Base-by-base conservation (phyloP, 2,329 filamentous ascomycete species). In the Aureobasidium sp. region DNA sequence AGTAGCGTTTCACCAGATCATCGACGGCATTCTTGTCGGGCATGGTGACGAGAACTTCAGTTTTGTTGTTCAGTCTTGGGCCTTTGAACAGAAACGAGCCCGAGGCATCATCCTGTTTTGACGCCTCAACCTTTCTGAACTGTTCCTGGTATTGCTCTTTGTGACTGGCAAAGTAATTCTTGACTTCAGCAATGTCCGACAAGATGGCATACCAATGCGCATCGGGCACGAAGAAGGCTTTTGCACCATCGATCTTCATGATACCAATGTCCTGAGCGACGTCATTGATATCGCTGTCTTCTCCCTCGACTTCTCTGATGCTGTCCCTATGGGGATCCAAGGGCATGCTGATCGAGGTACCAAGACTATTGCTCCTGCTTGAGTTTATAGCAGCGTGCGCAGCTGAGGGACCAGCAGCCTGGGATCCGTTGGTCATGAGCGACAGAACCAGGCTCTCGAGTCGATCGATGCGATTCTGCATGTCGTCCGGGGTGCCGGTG, bases 381-480 rank as follows among this genome's bases (percentile, higher is more conserved):
- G 66, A 67, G 41, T 67, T 68, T 69, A 86, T 81, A 8, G 78
- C 82, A 37, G 84, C 83, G 63, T 82, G 79, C n/a, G 84, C 84
- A 31, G 69, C 69, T 20, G 80, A 74, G 3, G 81, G 79, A 25
- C 84, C 84, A 51, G 82, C 80, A 61, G 83, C 81, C 66, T 83
- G 80, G n/a, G 81, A 82, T 62, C 90, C 90, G 73, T 90, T 92
- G 71, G 93, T 93, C 93, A 97, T 97, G 71, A 97, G 76, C 31
- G 91, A 95, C 67, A 97, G 77, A 64, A 97, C 93, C 73, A 97
- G 79, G 68, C 90, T 89, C 81, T 97, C 93, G 67, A 97, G 82
- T 69, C 93, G 86, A 79, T 97, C 92, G 77, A 97, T 97, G 73
- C 94, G 89, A 72, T 95, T 96, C 78, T 97, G 93, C 93, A 97